Evolutionary conservation across 768 basidiomycete genomes (phyloP), one percentile per base, ranked within the genome.

Genomic region (Xerocomellus dryophilus): DNA sequence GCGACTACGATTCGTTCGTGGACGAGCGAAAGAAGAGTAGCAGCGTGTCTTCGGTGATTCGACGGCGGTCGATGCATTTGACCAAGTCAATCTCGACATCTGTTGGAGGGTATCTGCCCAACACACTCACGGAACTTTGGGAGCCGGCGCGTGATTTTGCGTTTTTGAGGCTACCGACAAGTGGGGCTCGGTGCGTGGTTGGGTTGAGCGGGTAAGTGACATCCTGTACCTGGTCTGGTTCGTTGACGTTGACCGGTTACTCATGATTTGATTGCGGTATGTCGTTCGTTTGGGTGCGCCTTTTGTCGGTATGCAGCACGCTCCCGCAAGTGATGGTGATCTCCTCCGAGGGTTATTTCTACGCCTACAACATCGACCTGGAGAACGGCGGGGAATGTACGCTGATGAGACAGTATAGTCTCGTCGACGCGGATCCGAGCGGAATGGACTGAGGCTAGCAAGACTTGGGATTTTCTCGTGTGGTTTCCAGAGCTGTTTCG

Each of bases 271-370:
- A 20, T 42, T 39, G 14, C 25, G 25, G 25, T 35, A 8, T 40
- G 42, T 55, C 51, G 20, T 39, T 43, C 12, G 31, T 51, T 43
- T 8, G 23, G 18, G 23, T 23, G 4, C 6, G 35, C 18, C 20
- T 41, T 29, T 35, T 36, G 39, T n/a, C 46, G 1, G 18, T 9
- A 2, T 27, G 15, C 65, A 94, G 92, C 17, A 93, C 93, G 7
- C 89, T 91, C 73, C 95, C 96, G 0, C 96, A 99, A 56, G 88
- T 98, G 11, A 96, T 97, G 92, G 94, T 99, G 21, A 83, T 98
- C 52, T 94, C 93, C 0, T 90, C 91, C 0, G 94, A 98, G 53
- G 96, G 96, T 2, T 90, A 93, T 62, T 96, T 97, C 69, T 98
- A 99, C 66, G 84, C 88, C 15, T 98, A 98, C 71, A 90, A 81